These are phyloP conservation scores for Physcia stellaris DNA, from an alignment of 495 filamentous ascomycete species.

Conservation along the genomic window DNA sequence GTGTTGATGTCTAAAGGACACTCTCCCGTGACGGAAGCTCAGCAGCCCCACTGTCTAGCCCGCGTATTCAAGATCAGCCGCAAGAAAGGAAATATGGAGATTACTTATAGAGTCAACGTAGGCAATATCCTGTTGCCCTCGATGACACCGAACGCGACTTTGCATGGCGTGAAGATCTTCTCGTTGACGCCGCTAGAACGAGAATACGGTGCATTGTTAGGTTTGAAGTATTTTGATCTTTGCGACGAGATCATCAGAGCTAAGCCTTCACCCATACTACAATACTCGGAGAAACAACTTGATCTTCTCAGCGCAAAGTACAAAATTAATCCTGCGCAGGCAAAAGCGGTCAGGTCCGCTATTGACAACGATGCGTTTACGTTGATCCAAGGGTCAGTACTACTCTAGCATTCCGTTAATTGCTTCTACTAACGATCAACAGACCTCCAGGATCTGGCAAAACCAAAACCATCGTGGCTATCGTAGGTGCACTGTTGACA, in stretches of 20 bases:
- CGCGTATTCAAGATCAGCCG: constrained; percentile 64
- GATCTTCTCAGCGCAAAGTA: constrained; percentile 57
- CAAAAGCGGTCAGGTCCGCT: constrained; percentile 83
- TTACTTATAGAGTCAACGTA: constrained; percentile 71
- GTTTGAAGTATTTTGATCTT: constrained; percentile 86
- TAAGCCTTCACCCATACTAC: constrained; percentile 74
- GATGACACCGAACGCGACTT: constrained; percentile 43
- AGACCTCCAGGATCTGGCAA: constrained; percentile 90
- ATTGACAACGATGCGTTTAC: constrained; percentile 93
- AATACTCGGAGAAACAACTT: constrained; percentile 59
- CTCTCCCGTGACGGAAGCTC: constrained; percentile 45
- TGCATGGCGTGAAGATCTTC: constrained; percentile 65
- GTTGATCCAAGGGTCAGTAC: constrained; percentile 68
- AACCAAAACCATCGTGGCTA: constrained; percentile 94
- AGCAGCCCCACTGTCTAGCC: constrained; percentile 69
- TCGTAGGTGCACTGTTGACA: constrained; percentile 77
- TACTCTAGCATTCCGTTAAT: background rate
- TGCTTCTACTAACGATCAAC: background rate
- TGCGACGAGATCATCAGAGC: constrained; percentile 81
- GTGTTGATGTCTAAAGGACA: constrained; percentile 63
- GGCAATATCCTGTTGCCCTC: constrained; percentile 38
- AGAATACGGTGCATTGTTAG: constrained; percentile 83
- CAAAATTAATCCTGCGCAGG: constrained; percentile 74
- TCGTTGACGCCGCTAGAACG: constrained; percentile 87
- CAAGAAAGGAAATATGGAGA: constrained; percentile 65